These are phyloP conservation scores for Vachellia pachyceras DNA, from an alignment of 306 rosid species.

Conservation along the genomic window DNA sequence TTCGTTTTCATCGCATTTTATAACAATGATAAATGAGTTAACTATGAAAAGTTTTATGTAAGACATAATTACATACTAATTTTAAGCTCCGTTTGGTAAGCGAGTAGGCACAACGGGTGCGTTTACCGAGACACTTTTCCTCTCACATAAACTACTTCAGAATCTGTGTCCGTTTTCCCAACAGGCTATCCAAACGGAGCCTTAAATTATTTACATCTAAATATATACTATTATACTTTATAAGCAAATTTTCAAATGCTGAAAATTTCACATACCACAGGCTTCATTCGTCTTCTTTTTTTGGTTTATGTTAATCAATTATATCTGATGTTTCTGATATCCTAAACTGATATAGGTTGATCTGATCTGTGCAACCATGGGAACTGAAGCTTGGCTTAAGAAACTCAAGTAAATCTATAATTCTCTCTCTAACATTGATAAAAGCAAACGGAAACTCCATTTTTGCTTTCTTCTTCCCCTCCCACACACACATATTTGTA, in stretches of 20 bases:
- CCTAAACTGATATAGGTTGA: conserved; percentile 60
- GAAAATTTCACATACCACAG: not conserved
- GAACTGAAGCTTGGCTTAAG: conserved; percentile 83
- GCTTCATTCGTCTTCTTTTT: not conserved
- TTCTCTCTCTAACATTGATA: conserved; percentile 7
- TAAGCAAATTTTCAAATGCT: not conserved
- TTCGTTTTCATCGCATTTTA: not conserved
- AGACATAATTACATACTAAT: not conserved
- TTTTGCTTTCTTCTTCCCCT: not conserved
- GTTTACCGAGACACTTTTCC: too few relatives aligned
- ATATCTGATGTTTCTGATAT: conserved; percentile 20
- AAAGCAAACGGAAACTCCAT: conserved; percentile 8
- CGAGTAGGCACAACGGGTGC: too few relatives aligned
- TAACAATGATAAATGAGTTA: not conserved
- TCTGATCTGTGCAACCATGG: conserved; percentile 88
- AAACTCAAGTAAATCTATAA: conserved; percentile 69
- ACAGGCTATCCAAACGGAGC: too few relatives aligned
- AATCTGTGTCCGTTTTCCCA: too few relatives aligned
- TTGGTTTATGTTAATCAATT: conserved; percentile 3
- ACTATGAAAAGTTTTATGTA: not conserved
- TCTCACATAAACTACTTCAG: too few relatives aligned
- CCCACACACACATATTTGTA: not conserved
- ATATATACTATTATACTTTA: not conserved
- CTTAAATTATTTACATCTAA: not conserved
- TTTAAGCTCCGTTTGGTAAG: too few relatives aligned